Evolutionary conservation across 2,329 filamentous ascomycete genomes (phyloP).

Genomic region (Penicillium italicum): DNA sequence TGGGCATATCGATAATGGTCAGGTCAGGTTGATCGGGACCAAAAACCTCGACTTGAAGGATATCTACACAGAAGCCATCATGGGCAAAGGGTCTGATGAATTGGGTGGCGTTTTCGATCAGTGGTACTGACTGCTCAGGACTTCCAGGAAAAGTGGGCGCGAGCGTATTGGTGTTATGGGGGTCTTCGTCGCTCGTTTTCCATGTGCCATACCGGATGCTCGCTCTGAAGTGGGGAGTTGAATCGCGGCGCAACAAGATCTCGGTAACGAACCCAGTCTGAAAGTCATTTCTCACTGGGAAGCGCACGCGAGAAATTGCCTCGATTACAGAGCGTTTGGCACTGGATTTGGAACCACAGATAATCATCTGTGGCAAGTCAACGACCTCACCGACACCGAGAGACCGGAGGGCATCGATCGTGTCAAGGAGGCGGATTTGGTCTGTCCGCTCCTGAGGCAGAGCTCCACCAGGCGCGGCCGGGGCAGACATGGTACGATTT

Average conservation of each 20-base stretch:
- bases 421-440: constrained; percentile 44
- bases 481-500: background rate
- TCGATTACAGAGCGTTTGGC: constrained; percentile 56
- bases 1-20: constrained; percentile 61
- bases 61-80: constrained; percentile 39
- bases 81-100: constrained; percentile 48
- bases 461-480: background rate
- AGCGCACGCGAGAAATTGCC: constrained; percentile 58
- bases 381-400: constrained; percentile 50
- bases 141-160: constrained; percentile 3
- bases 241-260: constrained; percentile 49
- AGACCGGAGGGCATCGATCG: constrained; percentile 51
- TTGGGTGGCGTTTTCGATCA: constrained; percentile 53
- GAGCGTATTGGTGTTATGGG: constrained; percentile 10
- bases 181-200: background rate
- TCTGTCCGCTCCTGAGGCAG: background rate
- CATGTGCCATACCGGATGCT: constrained; percentile 38
- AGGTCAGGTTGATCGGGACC: constrained; percentile 59
- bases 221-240: constrained; percentile 27
- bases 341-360: constrained; percentile 57
- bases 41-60: constrained; percentile 57
- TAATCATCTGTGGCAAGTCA: constrained; percentile 53
- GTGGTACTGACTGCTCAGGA: constrained; percentile 35
- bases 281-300: constrained; percentile 53
- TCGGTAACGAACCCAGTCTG: constrained; percentile 58